These are phyloP conservation scores for Cylindrotheca fusiformis DNA, from an alignment of 108 stramenopile genomes.

Conservation along the genomic window DNA sequence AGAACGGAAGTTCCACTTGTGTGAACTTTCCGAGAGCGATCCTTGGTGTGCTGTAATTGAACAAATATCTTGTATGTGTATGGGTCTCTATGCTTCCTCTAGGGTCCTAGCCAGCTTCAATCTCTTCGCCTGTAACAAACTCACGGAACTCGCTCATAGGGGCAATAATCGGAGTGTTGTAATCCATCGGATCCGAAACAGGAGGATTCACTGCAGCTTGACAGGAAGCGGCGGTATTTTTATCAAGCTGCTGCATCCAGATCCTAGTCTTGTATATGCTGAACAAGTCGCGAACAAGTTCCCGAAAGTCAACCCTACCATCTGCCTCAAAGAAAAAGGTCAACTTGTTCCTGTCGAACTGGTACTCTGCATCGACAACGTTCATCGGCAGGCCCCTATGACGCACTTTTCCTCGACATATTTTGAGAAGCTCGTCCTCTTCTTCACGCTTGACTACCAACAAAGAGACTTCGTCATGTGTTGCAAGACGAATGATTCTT, in stretches of 20 bases:
- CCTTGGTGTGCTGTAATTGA: not conserved
- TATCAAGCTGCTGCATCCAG: constrained; percentile 97
- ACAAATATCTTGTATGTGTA: not conserved
- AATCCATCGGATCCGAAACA: constrained; percentile 30
- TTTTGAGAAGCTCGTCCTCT: constrained; percentile 90
- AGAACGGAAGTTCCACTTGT: no score
- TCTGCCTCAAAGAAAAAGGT: constrained; percentile 98
- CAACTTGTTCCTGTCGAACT: constrained; percentile 96
- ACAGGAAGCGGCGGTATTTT: constrained; percentile 40
- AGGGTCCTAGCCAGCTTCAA: not conserved
- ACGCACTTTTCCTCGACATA: constrained; percentile 87
- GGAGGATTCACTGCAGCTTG: constrained; percentile 26
- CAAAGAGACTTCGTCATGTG: constrained; percentile 85
- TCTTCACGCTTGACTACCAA: constrained; percentile 83
- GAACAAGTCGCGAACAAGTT: constrained; percentile 96
- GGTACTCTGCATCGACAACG: constrained; percentile 96
- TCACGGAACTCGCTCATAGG: constrained; percentile 44
- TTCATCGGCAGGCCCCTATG: constrained; percentile 91
- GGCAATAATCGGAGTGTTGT: constrained; percentile 51
- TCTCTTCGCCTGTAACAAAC: constrained; percentile 8
- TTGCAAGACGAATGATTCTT: constrained; percentile 80
- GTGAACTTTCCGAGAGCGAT: no score
- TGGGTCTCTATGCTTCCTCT: not conserved
- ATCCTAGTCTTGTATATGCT: constrained; percentile 97
- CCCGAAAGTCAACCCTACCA: constrained; percentile 94